A percentile compares a stretch with the other conserved stretches of the same genome.
These are phyloP conservation scores for Zoysia matrella DNA, from an alignment of 202 grass and related monocot genomes.

Conservation along the genomic window DNA sequence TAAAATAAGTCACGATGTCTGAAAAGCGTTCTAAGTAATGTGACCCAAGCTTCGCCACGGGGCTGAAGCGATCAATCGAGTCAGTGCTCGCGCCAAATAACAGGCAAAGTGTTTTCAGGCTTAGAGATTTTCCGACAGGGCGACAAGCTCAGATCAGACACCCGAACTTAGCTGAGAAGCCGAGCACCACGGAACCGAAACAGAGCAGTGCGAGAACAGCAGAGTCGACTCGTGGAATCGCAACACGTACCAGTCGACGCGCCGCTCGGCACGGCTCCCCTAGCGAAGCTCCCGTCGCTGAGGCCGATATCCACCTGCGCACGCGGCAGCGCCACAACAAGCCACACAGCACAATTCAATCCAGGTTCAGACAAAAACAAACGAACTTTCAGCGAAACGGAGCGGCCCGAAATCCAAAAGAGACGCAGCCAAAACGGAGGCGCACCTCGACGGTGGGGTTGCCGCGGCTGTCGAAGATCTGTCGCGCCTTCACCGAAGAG, in stretches of 20 bases:
- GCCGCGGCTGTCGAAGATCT: conserved; percentile 98
- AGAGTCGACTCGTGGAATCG: not conserved
- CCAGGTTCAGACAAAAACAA: not conserved
- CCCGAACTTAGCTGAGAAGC: not conserved
- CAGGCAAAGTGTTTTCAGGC: too few species aligned
- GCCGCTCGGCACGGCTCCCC: conserved; percentile 88
- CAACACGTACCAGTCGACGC: conserved; percentile 77
- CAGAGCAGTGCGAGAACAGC: not conserved
- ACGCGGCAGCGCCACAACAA: not conserved
- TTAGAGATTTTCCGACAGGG: not conserved
- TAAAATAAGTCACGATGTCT: too few species aligned
- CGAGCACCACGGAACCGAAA: not conserved
- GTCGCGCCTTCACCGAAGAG: conserved; percentile 71
- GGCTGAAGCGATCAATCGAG: not conserved
- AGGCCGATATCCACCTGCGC: conserved; percentile 68
- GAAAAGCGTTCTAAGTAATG: too few species aligned
- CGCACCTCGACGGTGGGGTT: conserved; percentile 93
- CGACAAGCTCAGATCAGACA: not conserved
- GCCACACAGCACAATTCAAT: not conserved
- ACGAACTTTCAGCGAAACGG: not conserved
- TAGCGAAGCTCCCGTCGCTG: not conserved
- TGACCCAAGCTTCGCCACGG: too few species aligned
- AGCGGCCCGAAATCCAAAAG: not conserved
- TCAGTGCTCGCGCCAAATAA: not conserved
- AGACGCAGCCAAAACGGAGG: not conserved